Percentiles rank a stretch among this genome's conserved stretches.
Conservation (phyloP, 345 rosid species). For the Citrus trifoliata region DNA sequence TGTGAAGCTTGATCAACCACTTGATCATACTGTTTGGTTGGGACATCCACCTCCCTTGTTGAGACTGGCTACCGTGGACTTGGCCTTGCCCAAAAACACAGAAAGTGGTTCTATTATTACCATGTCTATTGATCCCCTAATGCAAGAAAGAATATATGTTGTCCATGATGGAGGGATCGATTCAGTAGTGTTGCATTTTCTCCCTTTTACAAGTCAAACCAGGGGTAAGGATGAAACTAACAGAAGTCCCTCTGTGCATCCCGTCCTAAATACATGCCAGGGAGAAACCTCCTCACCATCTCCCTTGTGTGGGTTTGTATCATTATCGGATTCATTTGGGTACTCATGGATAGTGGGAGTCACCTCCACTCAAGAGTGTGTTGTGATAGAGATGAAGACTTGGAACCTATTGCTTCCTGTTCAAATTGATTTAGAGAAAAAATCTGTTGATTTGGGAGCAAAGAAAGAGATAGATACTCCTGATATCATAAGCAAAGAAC, state of each 20-base stretch:
- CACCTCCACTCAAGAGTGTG: conserved; percentile 63
- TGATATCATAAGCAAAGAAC: conserved; percentile 84
- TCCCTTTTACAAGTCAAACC: conserved; percentile 81
- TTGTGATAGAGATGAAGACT: conserved; percentile 83
- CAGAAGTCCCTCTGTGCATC: conserved; percentile 79
- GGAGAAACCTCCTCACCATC: conserved; percentile 51
- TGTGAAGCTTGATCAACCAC: conserved; percentile 53
- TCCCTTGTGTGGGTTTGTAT: conserved; percentile 61
- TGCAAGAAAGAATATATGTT: conserved; percentile 77
- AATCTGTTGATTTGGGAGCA: conserved; percentile 30
- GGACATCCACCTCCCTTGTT: conserved; percentile 88
- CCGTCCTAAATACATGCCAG: conserved; percentile 82
- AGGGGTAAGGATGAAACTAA: conserved; percentile 66
- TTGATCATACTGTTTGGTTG: conserved; percentile 71
- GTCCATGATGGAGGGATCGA: conserved; percentile 86
- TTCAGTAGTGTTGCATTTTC: conserved; percentile 84
- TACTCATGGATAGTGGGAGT: conserved; percentile 82
- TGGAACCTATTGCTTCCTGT: conserved; percentile 85
- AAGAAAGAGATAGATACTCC: conserved; percentile 44
- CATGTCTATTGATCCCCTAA: conserved; percentile 67
- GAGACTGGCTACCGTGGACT: conserved; percentile 87
- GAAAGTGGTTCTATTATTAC: conserved; percentile 46
- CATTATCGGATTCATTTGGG: conserved; percentile 85
- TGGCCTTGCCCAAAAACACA: conserved; percentile 66
- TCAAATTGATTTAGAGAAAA: conserved; percentile 43